A percentile compares a stretch with the other conserved stretches of the same genome.
Conservation (phyloP, 2,329 filamentous ascomycete species). For the Colletotrichum liaoningense region DNA sequence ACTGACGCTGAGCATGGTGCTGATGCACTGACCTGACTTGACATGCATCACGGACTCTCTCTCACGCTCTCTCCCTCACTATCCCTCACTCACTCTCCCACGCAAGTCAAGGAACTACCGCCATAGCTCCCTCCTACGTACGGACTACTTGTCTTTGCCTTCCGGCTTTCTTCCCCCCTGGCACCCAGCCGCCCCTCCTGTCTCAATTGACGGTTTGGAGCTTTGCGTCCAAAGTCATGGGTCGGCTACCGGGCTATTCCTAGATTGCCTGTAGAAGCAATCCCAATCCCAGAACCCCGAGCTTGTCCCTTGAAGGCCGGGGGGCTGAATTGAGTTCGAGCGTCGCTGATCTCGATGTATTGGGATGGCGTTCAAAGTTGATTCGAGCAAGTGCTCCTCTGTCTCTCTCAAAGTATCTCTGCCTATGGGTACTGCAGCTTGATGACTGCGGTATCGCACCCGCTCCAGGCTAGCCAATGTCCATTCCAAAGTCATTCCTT, state of each 20-base stretch:
- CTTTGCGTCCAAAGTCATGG: constrained; percentile 6
- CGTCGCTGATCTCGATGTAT: background rate
- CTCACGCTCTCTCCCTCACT: background rate
- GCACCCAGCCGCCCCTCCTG: background rate
- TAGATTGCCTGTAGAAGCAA: background rate
- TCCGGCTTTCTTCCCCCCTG: background rate
- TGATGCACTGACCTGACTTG: constrained; percentile 30
- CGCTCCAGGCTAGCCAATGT: background rate
- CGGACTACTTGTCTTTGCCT: too few species aligned
- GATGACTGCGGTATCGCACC: background rate
- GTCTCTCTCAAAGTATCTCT: background rate
- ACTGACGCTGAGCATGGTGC: constrained; percentile 19
- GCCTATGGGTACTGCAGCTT: background rate
- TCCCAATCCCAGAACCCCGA: background rate
- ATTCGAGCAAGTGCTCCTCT: background rate
- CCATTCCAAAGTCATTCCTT: background rate
- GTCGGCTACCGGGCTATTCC: background rate
- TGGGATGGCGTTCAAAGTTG: background rate
- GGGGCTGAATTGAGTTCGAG: constrained; percentile 1
- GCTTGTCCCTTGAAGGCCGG: background rate
- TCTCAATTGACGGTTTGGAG: constrained; percentile 1
- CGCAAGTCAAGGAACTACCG: too few species aligned
- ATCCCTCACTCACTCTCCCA: background rate
- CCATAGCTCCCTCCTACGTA: background rate
- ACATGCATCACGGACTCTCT: constrained; percentile 13